Conservation (phyloP, 1,284 basidiomycete species). For the Kalmanozyma brasiliensis region DNA sequence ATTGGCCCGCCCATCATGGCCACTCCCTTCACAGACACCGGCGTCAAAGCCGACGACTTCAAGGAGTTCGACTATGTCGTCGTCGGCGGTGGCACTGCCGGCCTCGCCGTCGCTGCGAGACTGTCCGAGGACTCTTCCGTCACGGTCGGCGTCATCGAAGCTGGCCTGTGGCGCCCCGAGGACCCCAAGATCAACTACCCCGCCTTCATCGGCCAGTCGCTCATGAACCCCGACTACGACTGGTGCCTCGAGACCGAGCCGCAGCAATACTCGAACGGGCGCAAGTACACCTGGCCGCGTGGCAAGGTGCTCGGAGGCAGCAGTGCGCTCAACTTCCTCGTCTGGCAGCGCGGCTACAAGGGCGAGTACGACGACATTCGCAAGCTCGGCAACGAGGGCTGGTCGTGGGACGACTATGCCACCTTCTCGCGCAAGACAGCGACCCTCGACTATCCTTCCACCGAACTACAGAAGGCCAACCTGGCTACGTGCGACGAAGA, state of each 20-base stretch:
- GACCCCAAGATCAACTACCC: conserved; percentile 54
- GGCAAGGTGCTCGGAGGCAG: conserved; percentile 45
- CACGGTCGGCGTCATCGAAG: conserved; percentile 56
- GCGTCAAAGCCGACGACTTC: conserved; percentile 43
- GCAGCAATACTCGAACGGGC: conserved; percentile 44
- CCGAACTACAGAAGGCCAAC: conserved; percentile 48
- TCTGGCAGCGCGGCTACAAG: conserved; percentile 55
- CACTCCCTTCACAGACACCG: conserved; percentile 39
- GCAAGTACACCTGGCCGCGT: conserved; percentile 53
- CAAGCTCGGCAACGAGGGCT: conserved; percentile 50
- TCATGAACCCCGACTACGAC: conserved; percentile 57
- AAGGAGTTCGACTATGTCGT: conserved; percentile 56
- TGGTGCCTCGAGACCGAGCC: conserved; percentile 48
- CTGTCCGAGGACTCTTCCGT: conserved; percentile 51
- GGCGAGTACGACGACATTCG: conserved; percentile 55
- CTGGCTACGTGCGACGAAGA: conserved; percentile 43
- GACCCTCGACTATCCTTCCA: conserved; percentile 31
- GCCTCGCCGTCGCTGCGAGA: conserved; percentile 49
- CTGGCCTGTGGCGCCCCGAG: conserved; percentile 53
- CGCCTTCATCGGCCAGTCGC: conserved; percentile 47
- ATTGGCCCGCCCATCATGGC: conserved; percentile 19
- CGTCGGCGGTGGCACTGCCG: conserved; percentile 56
- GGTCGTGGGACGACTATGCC: conserved; percentile 54
- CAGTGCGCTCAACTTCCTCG: conserved; percentile 70
- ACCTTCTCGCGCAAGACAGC: conserved; percentile 37